A percentile compares a stretch with the other conserved stretches of the same genome.
phyloP scores from a whole-genome alignment of 2,329 filamentous ascomycete species.

The Pseudogymnoascus sp. region DNA sequence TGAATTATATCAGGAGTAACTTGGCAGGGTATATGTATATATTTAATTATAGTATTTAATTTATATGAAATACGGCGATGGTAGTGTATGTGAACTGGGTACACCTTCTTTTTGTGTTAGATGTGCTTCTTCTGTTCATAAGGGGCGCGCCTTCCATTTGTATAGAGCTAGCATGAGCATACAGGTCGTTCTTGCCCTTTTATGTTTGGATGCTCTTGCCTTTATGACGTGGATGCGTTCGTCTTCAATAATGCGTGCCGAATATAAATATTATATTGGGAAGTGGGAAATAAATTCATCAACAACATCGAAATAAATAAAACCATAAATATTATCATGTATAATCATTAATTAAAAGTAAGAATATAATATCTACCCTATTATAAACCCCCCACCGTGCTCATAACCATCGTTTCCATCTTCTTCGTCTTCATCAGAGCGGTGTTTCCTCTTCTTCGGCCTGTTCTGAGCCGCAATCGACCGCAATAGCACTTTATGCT shows the following conservation, averaged over 20 bases:
- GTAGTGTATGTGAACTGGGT: neutral
- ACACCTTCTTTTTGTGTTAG: neutral
- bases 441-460: conserved; percentile 8
- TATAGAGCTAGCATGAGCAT: neutral
- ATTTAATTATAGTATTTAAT: neutral
- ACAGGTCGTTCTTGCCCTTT: neutral
- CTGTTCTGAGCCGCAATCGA: neutral
- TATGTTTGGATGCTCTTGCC: neutral
- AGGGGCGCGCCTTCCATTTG: neutral
- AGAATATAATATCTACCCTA: neutral
- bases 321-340: neutral
- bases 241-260: neutral
- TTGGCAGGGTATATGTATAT: neutral
- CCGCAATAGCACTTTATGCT: neutral
- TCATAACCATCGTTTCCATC: conserved; percentile 9
- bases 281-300: neutral
- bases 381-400: neutral
- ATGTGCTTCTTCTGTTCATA: neutral
- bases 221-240: neutral
- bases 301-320: neutral
- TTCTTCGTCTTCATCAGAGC: neutral
- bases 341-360: neutral
- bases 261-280: neutral
- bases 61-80: neutral
- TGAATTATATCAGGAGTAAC: neutral